Percentiles rank a stretch among this genome's conserved stretches.
Evolutionary conservation across 768 basidiomycete species (phyloP).

Genomic region (Russula sp.): DNA sequence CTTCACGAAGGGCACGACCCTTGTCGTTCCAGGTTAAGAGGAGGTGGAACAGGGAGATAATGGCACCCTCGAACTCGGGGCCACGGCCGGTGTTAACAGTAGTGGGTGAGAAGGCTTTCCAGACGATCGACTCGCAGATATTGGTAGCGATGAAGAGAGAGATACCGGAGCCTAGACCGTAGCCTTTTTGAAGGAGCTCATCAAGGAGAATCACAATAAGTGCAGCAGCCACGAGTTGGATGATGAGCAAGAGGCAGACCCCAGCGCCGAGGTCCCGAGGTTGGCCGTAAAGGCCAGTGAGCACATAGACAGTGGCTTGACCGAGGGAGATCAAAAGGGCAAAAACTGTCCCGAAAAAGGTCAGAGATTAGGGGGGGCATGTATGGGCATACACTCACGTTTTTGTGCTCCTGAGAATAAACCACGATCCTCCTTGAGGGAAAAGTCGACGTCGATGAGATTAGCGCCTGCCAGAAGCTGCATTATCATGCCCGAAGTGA

Average conservation of each 20-base stretch:
- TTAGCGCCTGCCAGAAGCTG: conserved; percentile 97
- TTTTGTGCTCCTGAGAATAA: conserved; percentile 97
- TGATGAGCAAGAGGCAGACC: conserved; percentile 93
- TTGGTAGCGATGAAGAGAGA: conserved; percentile 99
- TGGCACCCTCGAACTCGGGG: conserved; percentile 95
- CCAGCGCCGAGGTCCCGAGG: conserved; percentile 92
- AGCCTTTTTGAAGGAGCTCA: conserved; percentile 97
- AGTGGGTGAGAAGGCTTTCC: conserved; percentile 99
- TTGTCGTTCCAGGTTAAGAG: conserved; percentile 99
- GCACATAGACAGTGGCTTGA: conserved; percentile 94
- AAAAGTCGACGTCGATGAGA: conserved; percentile 96
- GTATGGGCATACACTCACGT: conserved; percentile 47
- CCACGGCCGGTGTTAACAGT: conserved; percentile 98
- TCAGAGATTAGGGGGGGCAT: neutral
- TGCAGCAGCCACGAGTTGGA: conserved; percentile 89
- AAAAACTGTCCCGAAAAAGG: conserved; percentile 56
- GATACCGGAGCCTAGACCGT: conserved; percentile 97
- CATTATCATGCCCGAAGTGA: conserved; percentile 99
- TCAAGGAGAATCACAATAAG: conserved; percentile 98
- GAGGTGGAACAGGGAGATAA: conserved; percentile 95
- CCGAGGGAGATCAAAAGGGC: conserved; percentile 95
- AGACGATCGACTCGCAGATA: conserved; percentile 98
- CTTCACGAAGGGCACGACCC: conserved; percentile 91
- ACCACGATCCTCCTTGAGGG: conserved; percentile 93
- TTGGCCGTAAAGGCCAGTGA: conserved; percentile 94